Evolutionary conservation across 2,329 filamentous ascomycete species (phyloP).

Genomic region (Zarea fungicola): DNA sequence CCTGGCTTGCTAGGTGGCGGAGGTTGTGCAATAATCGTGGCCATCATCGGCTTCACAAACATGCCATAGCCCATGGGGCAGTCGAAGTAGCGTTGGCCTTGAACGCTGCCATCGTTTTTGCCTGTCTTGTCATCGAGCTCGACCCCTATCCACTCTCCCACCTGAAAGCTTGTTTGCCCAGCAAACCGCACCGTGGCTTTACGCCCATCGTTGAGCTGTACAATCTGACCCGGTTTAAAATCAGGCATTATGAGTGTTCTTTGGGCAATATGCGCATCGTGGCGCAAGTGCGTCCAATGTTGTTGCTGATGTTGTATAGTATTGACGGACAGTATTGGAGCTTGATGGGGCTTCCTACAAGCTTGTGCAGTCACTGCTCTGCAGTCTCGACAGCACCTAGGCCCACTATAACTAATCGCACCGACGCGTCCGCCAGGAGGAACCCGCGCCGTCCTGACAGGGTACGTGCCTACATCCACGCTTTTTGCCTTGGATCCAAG

Average conservation of each 20-base stretch:
- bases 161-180: conserved; percentile 72
- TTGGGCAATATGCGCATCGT: conserved; percentile 28
- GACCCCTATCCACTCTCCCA: conserved; percentile 83
- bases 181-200: conserved; percentile 74
- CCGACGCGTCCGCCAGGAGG: conserved; percentile 3
- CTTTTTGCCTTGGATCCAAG: conserved; percentile 2
- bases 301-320: not conserved
- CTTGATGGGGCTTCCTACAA: not conserved
- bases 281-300: conserved; percentile 13
- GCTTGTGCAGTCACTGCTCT: not conserved
- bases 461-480: too few relatives aligned
- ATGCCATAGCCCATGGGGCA: conserved; percentile 73
- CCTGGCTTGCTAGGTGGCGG: conserved; percentile 33
- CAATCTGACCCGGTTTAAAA: conserved; percentile 62
- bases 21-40: conserved; percentile 53
- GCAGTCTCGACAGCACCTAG: not conserved
- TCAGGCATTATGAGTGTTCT: conserved; percentile 46
- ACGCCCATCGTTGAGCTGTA: conserved; percentile 75
- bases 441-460: too few relatives aligned
- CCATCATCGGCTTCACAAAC: conserved; percentile 73
- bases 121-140: conserved; percentile 77
- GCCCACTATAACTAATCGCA: not conserved
- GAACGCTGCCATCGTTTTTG: conserved; percentile 91
- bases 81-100: conserved; percentile 83
- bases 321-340: conserved; percentile 4